Evolutionary conservation across 768 basidiomycete genomes (phyloP), one percentile per base, ranked within the genome.

Genomic region (Russula dissimulans): DNA sequence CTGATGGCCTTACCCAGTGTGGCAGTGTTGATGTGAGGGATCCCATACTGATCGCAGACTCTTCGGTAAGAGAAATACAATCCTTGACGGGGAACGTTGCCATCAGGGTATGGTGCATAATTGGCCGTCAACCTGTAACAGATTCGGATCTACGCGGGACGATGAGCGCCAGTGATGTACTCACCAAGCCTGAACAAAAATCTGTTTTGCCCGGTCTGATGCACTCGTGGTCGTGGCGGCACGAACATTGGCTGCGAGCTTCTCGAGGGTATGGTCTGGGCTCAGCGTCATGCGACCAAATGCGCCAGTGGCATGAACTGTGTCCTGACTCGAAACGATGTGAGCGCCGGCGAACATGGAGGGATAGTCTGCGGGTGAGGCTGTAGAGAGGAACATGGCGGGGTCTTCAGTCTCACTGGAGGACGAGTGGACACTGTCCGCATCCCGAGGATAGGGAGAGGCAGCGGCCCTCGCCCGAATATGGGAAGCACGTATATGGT

Each of bases 1-100:
- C 92, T 81, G 69, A 97, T 93, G 48, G 93, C 92, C 73, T 97
- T 97, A 63, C 94, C 94, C 67, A 97, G 80, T 1, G 93, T 93
- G 66, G 94, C 94, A 41, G 93, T 92, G 78, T 95, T 97, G 77
- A 95, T 91, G 69, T 95, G 91, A 54, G 89, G 90, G 62, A 94
- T 89, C 54, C 89, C 88, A 75, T 94, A 91, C 73, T 91, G 88
- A 75, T 93, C 90, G 73, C 91, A 94, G 58, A 94, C 85, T 56
- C 91, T 79, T 63, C 88, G 82, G 75, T 95, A 97, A 38, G 92
- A 95, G 70, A 91, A 91, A 74, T 95, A 97, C 53, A 97, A 82
- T 6, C 92, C 93, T 70, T 95, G 93, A 54, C 93, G 85, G 47
- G 93, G 90, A 39, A 95, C 93, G 71, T 94, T 94, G 39, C 91